phyloP scores from a whole-genome alignment of 2,329 filamentous ascomycete species.

The Ramichloridium luteum region DNA sequence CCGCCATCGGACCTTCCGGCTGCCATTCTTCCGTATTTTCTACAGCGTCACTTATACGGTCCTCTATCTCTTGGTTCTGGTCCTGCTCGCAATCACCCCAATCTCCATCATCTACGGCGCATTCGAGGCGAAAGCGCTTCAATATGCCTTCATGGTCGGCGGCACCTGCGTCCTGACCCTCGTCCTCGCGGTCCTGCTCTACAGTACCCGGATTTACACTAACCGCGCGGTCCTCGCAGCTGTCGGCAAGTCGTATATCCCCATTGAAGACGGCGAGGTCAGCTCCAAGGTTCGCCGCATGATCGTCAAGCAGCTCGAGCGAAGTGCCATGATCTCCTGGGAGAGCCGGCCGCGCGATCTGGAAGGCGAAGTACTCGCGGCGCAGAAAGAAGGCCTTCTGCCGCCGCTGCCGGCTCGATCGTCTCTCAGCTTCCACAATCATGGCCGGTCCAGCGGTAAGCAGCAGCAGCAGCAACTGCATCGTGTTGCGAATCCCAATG shows the following conservation, averaged over 20 bases:
- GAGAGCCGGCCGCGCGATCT: conserved; percentile 58
- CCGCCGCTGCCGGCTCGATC: too few species aligned
- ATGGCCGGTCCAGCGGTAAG: too few species aligned
- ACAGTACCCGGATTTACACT: conserved; percentile 73
- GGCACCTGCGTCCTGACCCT: conserved; percentile 64
- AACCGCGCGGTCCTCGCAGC: conserved; percentile 65
- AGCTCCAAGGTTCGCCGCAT: conserved; percentile 61
- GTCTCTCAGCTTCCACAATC: too few species aligned
- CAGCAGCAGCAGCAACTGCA: conserved; percentile 12
- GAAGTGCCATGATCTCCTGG: conserved; percentile 72
- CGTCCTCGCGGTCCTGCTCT: conserved; percentile 60
- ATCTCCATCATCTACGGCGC: conserved; percentile 69
- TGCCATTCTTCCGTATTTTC: conserved; percentile 62
- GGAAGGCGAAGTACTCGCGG: conserved; percentile 21
- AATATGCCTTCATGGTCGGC: conserved; percentile 73
- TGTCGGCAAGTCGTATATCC: conserved; percentile 79
- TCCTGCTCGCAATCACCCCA: conserved; percentile 67
- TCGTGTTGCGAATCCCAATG: conserved; percentile 9
- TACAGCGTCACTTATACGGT: conserved; percentile 65
- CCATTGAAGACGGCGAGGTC: conserved; percentile 75
- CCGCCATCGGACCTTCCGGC: conserved; percentile 28
- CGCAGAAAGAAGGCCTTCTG: conserved; percentile 19
- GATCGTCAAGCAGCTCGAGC: conserved; percentile 57
- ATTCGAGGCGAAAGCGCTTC: conserved; percentile 50
- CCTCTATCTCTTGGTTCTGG: conserved; percentile 59